phyloP scores from a whole-genome alignment of 2,329 filamentous ascomycete genomes.

The Alternaria panax region DNA sequence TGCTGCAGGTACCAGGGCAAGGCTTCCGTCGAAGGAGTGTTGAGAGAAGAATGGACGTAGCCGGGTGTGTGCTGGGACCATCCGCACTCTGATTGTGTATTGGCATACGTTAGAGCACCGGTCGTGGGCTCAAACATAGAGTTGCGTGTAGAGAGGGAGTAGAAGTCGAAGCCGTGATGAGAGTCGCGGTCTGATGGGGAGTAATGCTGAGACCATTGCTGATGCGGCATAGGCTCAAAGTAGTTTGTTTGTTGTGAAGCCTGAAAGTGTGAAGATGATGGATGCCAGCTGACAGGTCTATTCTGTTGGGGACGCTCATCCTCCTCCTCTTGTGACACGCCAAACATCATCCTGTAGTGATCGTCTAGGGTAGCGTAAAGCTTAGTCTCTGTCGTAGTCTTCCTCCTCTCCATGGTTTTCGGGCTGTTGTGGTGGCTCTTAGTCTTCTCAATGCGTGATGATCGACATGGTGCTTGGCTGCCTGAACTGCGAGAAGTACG shows the following conservation, averaged over 20 bases:
- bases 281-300: slow-evolving; percentile 79
- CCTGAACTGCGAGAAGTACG: slow-evolving; percentile 45
- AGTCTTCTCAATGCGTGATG: slow-evolving; percentile 50
- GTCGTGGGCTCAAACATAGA: slow-evolving; percentile 37
- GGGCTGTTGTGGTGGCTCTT: slow-evolving; percentile 51
- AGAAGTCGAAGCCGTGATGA: slow-evolving; percentile 42
- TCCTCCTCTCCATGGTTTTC: slow-evolving; percentile 45
- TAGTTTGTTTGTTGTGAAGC: slow-evolving; percentile 29
- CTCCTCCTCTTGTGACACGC: slow-evolving; percentile 39
- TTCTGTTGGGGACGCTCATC: slow-evolving; percentile 37
- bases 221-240: slow-evolving; percentile 32
- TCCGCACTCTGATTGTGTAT: slow-evolving; percentile 32
- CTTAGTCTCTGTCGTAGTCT: slow-evolving; percentile 49
- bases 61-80: slow-evolving; percentile 38
- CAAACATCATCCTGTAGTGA: slow-evolving; percentile 53
- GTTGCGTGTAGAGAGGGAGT: slow-evolving; percentile 46
- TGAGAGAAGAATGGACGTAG: slow-evolving; percentile 39
- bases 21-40: slow-evolving; percentile 41
- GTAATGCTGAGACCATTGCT: slow-evolving; percentile 39
- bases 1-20: slow-evolving; percentile 49
- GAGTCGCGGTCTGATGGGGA: slow-evolving; percentile 36
- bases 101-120: slow-evolving; percentile 22
- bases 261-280: slow-evolving; percentile 61
- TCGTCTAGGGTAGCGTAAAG: slow-evolving; percentile 51
- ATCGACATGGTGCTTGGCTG: slow-evolving; percentile 36